Conservation (phyloP, 257 asterid species). For the Forsythia viridissima region DNA sequence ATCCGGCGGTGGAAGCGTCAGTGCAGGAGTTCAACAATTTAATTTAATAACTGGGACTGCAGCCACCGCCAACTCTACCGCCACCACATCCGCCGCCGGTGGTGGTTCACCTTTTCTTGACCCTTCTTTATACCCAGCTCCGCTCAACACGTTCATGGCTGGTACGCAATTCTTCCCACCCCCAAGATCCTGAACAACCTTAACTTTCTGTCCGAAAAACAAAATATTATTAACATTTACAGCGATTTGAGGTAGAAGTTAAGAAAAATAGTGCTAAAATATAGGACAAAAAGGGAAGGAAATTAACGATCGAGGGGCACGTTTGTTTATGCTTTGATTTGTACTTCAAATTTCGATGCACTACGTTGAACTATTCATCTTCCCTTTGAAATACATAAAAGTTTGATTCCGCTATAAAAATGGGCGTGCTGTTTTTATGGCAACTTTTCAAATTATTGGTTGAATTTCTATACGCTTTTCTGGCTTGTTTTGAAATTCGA, state of each 20-base stretch:
- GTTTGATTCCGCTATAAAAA: not conserved
- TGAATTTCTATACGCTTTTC: constrained; percentile 25
- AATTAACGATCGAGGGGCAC: not conserved
- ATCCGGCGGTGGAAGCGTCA: constrained; percentile 81
- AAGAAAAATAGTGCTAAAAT: not conserved
- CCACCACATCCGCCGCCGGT: constrained; percentile 30
- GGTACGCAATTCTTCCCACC: constrained; percentile 99
- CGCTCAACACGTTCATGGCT: constrained; percentile 70
- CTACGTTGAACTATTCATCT: not conserved
- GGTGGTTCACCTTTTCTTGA: constrained; percentile 51
- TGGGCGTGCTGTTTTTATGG: not conserved
- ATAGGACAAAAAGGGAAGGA: not conserved
- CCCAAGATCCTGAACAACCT: constrained; percentile 61
- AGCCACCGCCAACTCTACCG: constrained; percentile 39
- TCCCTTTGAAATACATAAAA: constrained; percentile 2
- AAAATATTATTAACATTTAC: not conserved
- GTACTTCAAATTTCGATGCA: not conserved
- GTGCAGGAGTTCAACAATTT: constrained; percentile 58
- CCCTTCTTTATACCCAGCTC: constrained; percentile 58
- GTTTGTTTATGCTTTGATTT: not conserved
- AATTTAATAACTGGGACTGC: constrained; percentile 52
- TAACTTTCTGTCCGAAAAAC: constrained; percentile 7
- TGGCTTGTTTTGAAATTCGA: constrained; percentile 16
- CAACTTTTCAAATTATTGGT: constrained; percentile 6
- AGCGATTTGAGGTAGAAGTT: not conserved